Evolutionary conservation across 148 eudicot species (phyloP).

Genomic region (Chenopodium formosanum): DNA sequence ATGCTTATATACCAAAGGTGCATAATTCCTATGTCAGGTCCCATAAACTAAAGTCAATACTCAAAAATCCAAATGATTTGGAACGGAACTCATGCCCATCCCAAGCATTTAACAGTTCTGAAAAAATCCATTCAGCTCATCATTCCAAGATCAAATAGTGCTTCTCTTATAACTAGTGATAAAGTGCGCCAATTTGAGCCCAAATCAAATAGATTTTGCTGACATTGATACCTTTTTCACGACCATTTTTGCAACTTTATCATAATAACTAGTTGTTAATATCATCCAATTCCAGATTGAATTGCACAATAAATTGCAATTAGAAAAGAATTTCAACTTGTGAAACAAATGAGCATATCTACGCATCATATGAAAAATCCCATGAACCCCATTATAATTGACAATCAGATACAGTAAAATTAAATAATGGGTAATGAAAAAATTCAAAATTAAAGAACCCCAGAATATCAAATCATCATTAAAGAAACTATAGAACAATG

Average conservation of each 20-base stretch:
- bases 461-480: background rate
- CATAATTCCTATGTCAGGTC: background rate
- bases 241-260: background rate
- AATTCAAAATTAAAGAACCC: background rate
- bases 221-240: background rate
- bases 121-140: background rate
- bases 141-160: background rate
- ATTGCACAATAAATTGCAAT: background rate
- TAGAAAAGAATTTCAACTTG: background rate
- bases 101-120: background rate
- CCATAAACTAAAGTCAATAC: background rate
- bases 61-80: too few relatives aligned
- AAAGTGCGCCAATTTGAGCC: background rate
- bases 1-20: background rate
- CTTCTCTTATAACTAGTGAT: background rate
- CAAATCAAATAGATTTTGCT: background rate
- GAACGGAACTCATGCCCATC: background rate
- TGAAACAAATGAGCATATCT: background rate
- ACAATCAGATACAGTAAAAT: background rate
- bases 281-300: background rate
- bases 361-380: background rate
- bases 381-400: background rate
- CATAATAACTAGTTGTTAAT: background rate
- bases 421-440: background rate
- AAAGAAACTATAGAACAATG: background rate